These are phyloP conservation scores for Chaetomium tenue DNA, from an alignment of 495 filamentous ascomycete genomes.

Conservation along the genomic window DNA sequence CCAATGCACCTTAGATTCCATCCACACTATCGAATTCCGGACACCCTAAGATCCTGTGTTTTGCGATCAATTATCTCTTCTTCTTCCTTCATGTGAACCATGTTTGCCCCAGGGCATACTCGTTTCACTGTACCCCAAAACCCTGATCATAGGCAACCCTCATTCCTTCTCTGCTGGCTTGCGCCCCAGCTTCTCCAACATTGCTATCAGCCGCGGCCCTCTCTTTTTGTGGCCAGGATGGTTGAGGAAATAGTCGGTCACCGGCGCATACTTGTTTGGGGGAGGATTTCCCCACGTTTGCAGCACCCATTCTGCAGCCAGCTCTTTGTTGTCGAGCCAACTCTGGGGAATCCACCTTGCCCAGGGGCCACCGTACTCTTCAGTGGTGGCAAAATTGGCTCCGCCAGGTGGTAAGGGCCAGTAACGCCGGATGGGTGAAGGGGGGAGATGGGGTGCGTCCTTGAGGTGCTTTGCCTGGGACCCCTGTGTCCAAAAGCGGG, in stretches of 20 bases:
- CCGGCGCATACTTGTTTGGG: background rate
- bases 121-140: background rate
- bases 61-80: too few relatives aligned
- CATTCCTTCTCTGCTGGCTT: background rate
- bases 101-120: too few relatives aligned
- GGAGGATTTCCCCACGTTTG: constrained; percentile 1
- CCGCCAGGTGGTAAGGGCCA: constrained; percentile 7
- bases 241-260: constrained; percentile 5
- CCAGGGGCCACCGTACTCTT: background rate
- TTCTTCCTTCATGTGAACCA: too few relatives aligned
- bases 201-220: background rate
- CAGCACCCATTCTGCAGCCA: constrained; percentile 5
- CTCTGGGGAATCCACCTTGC: background rate
- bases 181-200: too few relatives aligned
- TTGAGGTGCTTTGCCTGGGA: background rate
- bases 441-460: background rate
- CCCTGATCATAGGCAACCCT: background rate
- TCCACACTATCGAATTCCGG: too few relatives aligned
- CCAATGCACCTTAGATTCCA: too few relatives aligned
- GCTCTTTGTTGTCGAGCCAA: background rate
- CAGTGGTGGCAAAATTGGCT: background rate
- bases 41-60: too few relatives aligned
- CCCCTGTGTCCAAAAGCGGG: background rate
- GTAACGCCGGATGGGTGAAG: constrained; percentile 3
- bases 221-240: background rate